Evolutionary conservation across 106 monocot species (phyloP), one percentile per base, ranked within the genome.

Genomic region (Phalaenopsis equestris): DNA sequence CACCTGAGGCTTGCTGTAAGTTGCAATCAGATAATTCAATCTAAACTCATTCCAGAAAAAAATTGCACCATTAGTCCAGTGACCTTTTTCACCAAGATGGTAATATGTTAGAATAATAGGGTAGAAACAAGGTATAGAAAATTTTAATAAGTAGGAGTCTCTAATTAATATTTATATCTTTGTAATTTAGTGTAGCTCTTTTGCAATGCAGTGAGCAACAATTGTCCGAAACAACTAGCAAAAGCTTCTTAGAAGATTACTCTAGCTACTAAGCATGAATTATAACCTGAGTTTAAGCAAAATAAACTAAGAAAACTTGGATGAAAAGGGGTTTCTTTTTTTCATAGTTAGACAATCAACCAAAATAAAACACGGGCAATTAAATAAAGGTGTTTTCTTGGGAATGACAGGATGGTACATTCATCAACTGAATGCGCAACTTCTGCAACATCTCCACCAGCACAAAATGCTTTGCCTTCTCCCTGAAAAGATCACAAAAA

Each of bases 391-490:
- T 24, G n/a, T n/a, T 74, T 19, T 72, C 41, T 18, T 43, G 23
- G 23, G 16, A 76, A 16, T 14, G 42, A 61, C 10, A 78, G 23
- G 18, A 78, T 48, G n/a, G 30, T 85, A 94, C 97, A 94, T 82
- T 90, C 57, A 72, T 41, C 79, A 52, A 90, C 73, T 77, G 88
- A 81, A 80, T 83, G 83, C 24, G 45, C 85, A 5, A 98, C 88
- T 81, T 90, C 90, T 77, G 91, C 76, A 81, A 94, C 94, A 87
- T 99, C 98, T 80, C 98, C 98, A 84, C 98, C 98, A 73, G 98
- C 98, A 88, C 92, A 99, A 88, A 99, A 99, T 83, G 98, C 98
- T 82, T 93, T 91, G 82, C 98, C 98, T 79, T 89, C 86, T 21
- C 98, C 98, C 98, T 98, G 57, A 84, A 73, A 82, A 36, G 79